Percentiles rank a stretch among this genome's conserved stretches.
Conservation (phyloP, 106 monocot genomes). For the Dioscorea alata region DNA sequence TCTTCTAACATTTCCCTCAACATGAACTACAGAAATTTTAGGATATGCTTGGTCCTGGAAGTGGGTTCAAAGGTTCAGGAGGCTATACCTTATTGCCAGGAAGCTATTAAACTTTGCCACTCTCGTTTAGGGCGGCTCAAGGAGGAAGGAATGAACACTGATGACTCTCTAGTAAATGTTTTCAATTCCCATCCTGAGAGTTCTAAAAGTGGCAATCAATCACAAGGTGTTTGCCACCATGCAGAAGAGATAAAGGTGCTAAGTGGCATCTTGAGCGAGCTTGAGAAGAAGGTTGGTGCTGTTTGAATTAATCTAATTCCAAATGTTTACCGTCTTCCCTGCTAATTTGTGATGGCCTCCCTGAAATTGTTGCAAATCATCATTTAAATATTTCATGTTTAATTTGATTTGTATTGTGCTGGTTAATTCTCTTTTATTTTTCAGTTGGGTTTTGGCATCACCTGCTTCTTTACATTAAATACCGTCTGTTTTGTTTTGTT, state of each 20-base stretch:
- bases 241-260: constrained; percentile 52
- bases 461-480: too few relatives aligned
- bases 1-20: constrained; percentile 26
- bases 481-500: too few relatives aligned
- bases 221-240: background rate
- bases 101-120: constrained; percentile 64
- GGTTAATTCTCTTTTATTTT: too few relatives aligned
- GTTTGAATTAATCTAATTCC: background rate
- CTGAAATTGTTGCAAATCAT: too few relatives aligned
- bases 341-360: too few relatives aligned
- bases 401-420: too few relatives aligned
- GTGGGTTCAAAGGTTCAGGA: constrained; percentile 58
- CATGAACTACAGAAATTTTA: constrained; percentile 61
- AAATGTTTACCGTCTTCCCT: too few relatives aligned
- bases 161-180: background rate
- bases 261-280: constrained; percentile 56
- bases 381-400: too few relatives aligned
- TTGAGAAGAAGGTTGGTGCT: constrained; percentile 72
- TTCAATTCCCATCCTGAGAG: constrained; percentile 2
- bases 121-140: constrained; percentile 55
- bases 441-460: too few relatives aligned
- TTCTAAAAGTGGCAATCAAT: constrained; percentile 7
- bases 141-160: constrained; percentile 19
- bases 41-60: constrained; percentile 80
- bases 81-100: constrained; percentile 71